Evolutionary conservation across 2,329 filamentous ascomycete genomes (phyloP), one percentile per base, ranked within the genome.

Genomic region (Coniochaeta sp.): DNA sequence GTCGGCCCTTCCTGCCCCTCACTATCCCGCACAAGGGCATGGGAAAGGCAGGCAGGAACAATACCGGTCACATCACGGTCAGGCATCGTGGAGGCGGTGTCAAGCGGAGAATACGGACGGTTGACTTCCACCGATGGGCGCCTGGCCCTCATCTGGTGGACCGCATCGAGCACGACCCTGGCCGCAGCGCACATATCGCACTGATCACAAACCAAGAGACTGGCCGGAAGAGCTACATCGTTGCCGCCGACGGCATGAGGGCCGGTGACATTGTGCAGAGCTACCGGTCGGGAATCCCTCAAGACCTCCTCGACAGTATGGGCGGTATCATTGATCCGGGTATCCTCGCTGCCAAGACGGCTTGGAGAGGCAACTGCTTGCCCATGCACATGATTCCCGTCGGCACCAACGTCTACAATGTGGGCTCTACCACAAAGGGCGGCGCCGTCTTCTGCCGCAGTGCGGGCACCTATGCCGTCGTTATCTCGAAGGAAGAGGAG

Each of bases 381-480:
- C 94, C 94, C 13, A 76, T 99, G 66, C 89, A 95, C 71, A 94
- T 99, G 85, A 88, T 99, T 54, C 95, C 94, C 1, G 80, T 96
- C 33, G 92, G 94, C n/a, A 96, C 91, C 3, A 82, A 90, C 38
- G 83, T 99, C 49, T 96, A 87, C 76, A 94, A 92, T 59, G 85
- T 99, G 30, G 92, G 92, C 12, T 89, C 86, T 24, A 78, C 83
- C 4, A 78, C 81, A 28, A 85, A 85, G 53, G 82, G 86, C 22
- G 82, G 83, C 12, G 94, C 88, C 13, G 90, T 96, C 18, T 94
- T 99, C 67, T 99, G 94, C 67, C 86, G 94, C 56, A 95, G 91
- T 66, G 94, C 95, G 2, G 94, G 94, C 45, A 97, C 94, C 9
- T 91, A 91, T 64, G 94, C 89, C 20, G 86, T 89, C 3, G 83